Evolutionary conservation across 2,329 filamentous ascomycete species (phyloP).

Genomic region (Macroventuria anomochaeta): DNA sequence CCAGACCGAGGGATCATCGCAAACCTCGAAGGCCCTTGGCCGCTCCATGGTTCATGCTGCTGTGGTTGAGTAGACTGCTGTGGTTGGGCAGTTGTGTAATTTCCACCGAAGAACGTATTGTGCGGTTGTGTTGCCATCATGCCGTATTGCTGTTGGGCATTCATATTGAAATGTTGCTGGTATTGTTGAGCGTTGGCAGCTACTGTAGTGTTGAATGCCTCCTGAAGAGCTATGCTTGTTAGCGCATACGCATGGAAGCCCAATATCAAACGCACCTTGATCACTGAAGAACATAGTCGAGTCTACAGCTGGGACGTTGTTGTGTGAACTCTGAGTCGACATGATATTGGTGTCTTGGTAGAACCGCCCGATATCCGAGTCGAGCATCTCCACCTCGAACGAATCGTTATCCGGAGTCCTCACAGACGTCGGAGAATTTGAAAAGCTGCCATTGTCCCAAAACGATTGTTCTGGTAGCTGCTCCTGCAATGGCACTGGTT

Average conservation of each 20-base stretch:
- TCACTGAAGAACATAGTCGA: constrained; percentile 31
- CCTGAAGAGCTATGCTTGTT: constrained; percentile 33
- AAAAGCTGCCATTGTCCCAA: constrained; percentile 43
- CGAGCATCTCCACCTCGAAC: constrained; percentile 44
- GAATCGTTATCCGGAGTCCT: constrained; percentile 44
- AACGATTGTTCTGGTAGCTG: constrained; percentile 39
- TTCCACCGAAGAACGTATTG: constrained; percentile 26
- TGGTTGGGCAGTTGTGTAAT: constrained; percentile 23
- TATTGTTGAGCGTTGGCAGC: constrained; percentile 28
- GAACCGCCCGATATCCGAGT: constrained; percentile 38
- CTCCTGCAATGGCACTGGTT: constrained; percentile 36
- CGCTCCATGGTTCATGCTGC: constrained; percentile 43
- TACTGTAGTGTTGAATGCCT: constrained; percentile 32
- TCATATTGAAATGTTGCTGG: constrained; percentile 29
- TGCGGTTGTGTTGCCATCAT: constrained; percentile 27
- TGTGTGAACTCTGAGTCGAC: constrained; percentile 36
- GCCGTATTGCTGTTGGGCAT: constrained; percentile 25
- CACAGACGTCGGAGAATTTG: constrained; percentile 46
- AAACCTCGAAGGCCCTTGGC: constrained; percentile 37
- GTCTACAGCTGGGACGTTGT: constrained; percentile 31
- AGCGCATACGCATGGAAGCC: constrained; percentile 10
- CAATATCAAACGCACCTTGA: constrained; percentile 27
- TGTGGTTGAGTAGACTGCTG: constrained; percentile 21
- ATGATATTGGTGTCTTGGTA: constrained; percentile 34
- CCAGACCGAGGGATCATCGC: constrained; percentile 37